Percentiles rank a stretch among this genome's conserved stretches.
Conservation (phyloP, 1,284 basidiomycete species). For the Rhodotorula sp. region DNA sequence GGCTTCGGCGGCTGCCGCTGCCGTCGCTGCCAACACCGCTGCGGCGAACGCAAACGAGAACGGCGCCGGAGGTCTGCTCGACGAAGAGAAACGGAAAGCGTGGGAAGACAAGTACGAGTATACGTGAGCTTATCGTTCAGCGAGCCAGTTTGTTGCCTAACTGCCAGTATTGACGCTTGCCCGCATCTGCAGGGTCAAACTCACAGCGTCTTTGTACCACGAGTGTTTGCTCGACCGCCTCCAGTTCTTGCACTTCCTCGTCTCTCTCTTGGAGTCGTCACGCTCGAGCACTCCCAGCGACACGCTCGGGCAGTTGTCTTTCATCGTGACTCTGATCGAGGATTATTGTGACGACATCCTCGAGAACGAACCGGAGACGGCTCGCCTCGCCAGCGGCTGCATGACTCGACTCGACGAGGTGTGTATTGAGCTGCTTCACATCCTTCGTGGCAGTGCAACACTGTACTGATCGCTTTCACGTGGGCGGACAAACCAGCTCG, state of each 20-base stretch:
- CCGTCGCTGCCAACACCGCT: conserved; percentile 59
- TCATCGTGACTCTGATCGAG: conserved; percentile 71
- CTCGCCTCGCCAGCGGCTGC: conserved; percentile 51
- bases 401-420: conserved; percentile 71
- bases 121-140: conserved; percentile 55
- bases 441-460: background rate
- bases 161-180: background rate
- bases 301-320: conserved; percentile 80
- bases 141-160: too few relatives aligned
- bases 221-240: conserved; percentile 78
- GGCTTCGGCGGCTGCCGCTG: conserved; percentile 1
- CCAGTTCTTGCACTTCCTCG: conserved; percentile 77
- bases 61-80: conserved; percentile 53
- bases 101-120: conserved; percentile 82
- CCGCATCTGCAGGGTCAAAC: conserved; percentile 58
- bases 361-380: conserved; percentile 43
- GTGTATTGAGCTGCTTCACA: conserved; percentile 11
- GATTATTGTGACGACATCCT: conserved; percentile 74
- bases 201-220: conserved; percentile 73
- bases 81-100: conserved; percentile 64
- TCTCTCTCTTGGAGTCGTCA: conserved; percentile 69
- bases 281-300: conserved; percentile 50
- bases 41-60: background rate
- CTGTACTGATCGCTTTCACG: background rate
- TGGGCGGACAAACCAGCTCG: background rate